These are phyloP conservation scores for Fusarium pilosicola DNA, from an alignment of 2,329 filamentous ascomycete species.

Conservation along the genomic window DNA sequence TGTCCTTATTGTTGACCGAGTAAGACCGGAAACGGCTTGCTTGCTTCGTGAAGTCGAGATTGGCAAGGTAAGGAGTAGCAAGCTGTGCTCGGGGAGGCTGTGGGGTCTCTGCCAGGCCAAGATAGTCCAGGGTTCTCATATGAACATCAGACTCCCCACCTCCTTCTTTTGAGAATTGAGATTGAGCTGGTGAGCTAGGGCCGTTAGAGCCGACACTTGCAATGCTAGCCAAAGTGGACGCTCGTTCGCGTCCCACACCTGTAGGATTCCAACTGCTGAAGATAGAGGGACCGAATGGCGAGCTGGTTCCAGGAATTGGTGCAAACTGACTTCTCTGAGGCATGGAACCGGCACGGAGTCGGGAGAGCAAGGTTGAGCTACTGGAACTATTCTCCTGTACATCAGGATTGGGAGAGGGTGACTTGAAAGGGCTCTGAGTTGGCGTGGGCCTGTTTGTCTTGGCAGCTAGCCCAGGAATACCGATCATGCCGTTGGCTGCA, in stretches of 20 bases:
- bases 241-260: constrained; percentile 77
- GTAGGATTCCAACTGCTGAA: constrained; percentile 87
- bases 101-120: constrained; percentile 93
- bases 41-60: constrained; percentile 79
- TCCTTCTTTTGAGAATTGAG: constrained; percentile 86
- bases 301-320: constrained; percentile 64
- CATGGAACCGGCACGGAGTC: constrained; percentile 92
- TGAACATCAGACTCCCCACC: constrained; percentile 86
- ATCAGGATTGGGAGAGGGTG: constrained; percentile 66
- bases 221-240: constrained; percentile 83
- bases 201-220: constrained; percentile 92
- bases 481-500: constrained; percentile 67
- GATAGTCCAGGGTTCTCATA: constrained; percentile 91
- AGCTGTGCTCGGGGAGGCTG: constrained; percentile 80
- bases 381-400: constrained; percentile 59
- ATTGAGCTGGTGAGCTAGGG: constrained; percentile 86
- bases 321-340: constrained; percentile 82
- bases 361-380: constrained; percentile 81
- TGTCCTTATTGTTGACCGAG: constrained; percentile 98
- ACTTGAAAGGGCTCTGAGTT: constrained; percentile 85
- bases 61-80: constrained; percentile 78
- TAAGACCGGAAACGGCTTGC: constrained; percentile 94
- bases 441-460: constrained; percentile 88
- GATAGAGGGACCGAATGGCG: constrained; percentile 87
- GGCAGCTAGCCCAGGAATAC: constrained; percentile 67